Percentiles rank a stretch among this genome's conserved stretches.
Evolutionary conservation across 257 asterid genomes (phyloP).

Genomic region (Scutellaria galericulata): DNA sequence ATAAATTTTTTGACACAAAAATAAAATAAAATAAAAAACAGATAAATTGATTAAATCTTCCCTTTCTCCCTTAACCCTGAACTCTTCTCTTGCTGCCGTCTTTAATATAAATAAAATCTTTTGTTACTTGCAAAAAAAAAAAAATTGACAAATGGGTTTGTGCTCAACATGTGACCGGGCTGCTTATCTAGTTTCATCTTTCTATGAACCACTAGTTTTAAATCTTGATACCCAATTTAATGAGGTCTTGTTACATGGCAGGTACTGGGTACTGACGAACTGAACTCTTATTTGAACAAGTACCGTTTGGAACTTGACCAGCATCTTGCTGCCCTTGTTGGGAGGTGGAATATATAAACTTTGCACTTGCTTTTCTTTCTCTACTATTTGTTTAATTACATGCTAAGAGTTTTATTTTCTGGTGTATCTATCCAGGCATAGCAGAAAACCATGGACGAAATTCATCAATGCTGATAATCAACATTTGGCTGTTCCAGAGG

Average conservation of each 20-base stretch:
- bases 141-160: background rate
- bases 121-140: too few species aligned
- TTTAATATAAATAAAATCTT: too few species aligned
- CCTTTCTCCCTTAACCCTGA: too few species aligned
- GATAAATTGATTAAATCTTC: too few species aligned
- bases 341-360: slow-evolving; percentile 51
- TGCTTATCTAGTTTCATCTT: background rate
- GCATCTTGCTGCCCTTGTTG: slow-evolving; percentile 78
- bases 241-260: slow-evolving; percentile 38
- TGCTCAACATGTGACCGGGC: background rate
- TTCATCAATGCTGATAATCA: slow-evolving; percentile 60
- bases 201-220: background rate
- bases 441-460: slow-evolving; percentile 60
- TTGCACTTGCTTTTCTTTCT: background rate
- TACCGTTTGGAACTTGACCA: slow-evolving; percentile 73
- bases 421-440: slow-evolving; percentile 51
- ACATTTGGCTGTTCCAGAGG: slow-evolving; percentile 82
- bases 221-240: background rate
- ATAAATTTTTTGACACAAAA: background rate
- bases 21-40: too few species aligned
- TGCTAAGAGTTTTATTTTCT: slow-evolving; percentile 20
- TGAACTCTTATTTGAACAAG: slow-evolving; percentile 70
- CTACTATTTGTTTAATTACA: slow-evolving; percentile 10
- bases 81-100: too few species aligned
- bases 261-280: slow-evolving; percentile 84